A percentile compares a stretch with the other conserved stretches of the same genome.
These are phyloP conservation scores for Lotmaria passim DNA, from an alignment of 208 protist species.

Conservation along the genomic window DNA sequence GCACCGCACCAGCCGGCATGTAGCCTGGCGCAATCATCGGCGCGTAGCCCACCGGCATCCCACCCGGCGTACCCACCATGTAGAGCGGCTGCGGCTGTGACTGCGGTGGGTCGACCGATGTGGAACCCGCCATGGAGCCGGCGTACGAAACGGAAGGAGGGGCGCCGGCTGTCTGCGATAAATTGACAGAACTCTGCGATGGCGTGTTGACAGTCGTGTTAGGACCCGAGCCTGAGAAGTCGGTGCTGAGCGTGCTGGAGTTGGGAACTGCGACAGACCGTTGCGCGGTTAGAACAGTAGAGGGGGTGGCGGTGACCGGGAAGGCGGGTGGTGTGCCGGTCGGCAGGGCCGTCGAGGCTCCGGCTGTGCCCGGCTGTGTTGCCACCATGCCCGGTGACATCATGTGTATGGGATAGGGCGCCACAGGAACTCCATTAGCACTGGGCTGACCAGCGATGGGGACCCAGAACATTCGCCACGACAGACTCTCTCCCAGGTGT, in stretches of 20 bases:
- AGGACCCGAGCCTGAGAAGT: neutral
- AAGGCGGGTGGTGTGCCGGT: constrained; percentile 4
- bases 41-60: constrained; percentile 6
- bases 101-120: neutral
- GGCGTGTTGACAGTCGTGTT: neutral
- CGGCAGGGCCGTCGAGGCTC: neutral
- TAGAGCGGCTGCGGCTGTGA: neutral
- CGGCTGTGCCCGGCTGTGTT: neutral
- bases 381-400: neutral
- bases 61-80: neutral
- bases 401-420: neutral
- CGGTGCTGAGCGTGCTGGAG: neutral
- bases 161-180: too few species aligned
- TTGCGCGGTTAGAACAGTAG: neutral
- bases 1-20: neutral
- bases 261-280: neutral
- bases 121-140: neutral
- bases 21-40: neutral
- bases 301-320: neutral
- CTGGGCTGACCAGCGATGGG: neutral
- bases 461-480: constrained; percentile 10
- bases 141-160: neutral
- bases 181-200: neutral
- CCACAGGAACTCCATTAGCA: neutral
- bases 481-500: too few species aligned